Evolutionary conservation across 148 eudicot species (phyloP).

Genomic region (Rhododendron ferrugineum): DNA sequence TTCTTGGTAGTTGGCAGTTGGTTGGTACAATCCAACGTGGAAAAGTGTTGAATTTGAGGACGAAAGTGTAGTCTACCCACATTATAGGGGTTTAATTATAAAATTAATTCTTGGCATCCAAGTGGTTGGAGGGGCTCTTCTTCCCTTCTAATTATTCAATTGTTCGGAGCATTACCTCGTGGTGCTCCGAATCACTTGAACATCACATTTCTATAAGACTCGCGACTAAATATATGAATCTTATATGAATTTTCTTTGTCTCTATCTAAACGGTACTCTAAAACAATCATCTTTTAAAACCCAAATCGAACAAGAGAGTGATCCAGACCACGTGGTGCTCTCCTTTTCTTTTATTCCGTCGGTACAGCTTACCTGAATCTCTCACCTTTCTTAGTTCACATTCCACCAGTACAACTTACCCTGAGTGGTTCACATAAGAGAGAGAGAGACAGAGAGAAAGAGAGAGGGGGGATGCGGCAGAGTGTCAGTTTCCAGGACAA

Average conservation of each 20-base stretch:
- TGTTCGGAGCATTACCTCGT: fast-evolving
- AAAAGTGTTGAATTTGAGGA: not conserved
- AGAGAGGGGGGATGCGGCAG: not conserved
- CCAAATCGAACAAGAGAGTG: too few species aligned
- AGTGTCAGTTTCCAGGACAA: not conserved
- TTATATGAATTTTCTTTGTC: too few species aligned
- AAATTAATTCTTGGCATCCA: not conserved
- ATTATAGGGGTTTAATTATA: not conserved
- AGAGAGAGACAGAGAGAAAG: not conserved
- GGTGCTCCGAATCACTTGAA: too few species aligned
- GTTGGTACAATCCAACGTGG: not conserved
- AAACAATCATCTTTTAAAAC: too few species aligned
- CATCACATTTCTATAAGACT: too few species aligned
- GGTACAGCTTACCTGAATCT: not conserved
- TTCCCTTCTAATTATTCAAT: too few species aligned
- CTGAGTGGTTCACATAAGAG: not conserved
- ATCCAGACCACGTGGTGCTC: too few species aligned
- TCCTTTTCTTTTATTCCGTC: not conserved
- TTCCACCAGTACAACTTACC: not conserved
- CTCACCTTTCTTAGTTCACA: not conserved
- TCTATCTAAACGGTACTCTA: too few species aligned
- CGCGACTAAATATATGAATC: too few species aligned
- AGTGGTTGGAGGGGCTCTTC: too few species aligned
- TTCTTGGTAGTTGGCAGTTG: too few species aligned
- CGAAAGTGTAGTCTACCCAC: not conserved